Evolutionary conservation across 352 stramenopile genomes (phyloP).

Genomic region (Pythium dissimile): DNA sequence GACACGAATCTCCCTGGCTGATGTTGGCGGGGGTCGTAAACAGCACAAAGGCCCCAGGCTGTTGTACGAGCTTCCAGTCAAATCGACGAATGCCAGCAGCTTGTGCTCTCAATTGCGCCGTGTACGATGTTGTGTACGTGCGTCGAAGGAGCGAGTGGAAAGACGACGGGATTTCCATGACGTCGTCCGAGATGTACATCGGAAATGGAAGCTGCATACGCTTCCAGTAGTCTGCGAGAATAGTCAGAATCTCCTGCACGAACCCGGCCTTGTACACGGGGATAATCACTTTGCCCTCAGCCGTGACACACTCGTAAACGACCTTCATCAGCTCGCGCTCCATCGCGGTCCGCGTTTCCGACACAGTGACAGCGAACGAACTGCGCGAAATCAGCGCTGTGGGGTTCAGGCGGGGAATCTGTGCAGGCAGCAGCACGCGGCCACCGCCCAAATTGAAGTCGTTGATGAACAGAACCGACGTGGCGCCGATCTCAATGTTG

Average conservation of each 20-base stretch:
- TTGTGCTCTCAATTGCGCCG: neutral
- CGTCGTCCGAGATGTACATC: slow-evolving; percentile 65
- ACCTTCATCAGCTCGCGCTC: slow-evolving; percentile 79
- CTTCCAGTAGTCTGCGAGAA: slow-evolving; percentile 73
- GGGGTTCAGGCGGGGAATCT: slow-evolving; percentile 65
- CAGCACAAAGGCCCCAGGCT: slow-evolving; percentile 67
- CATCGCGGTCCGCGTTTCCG: slow-evolving; percentile 76
- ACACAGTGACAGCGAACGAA: slow-evolving; percentile 78
- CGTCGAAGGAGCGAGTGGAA: slow-evolving; percentile 60
- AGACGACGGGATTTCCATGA: slow-evolving; percentile 52
- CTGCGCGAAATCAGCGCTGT: slow-evolving; percentile 63
- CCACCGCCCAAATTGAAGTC: slow-evolving; percentile 79
- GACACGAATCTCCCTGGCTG: slow-evolving; percentile 60
- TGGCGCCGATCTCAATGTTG: slow-evolving; percentile 68
- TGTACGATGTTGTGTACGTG: slow-evolving; percentile 52
- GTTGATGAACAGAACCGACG: slow-evolving; percentile 69
- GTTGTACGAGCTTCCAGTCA: slow-evolving; percentile 65
- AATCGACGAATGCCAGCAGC: slow-evolving; percentile 27
- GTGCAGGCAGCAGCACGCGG: slow-evolving; percentile 58
- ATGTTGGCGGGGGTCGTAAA: slow-evolving; percentile 81
- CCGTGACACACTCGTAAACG: slow-evolving; percentile 69
- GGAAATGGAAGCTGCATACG: slow-evolving; percentile 47
- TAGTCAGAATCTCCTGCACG: slow-evolving; percentile 72
- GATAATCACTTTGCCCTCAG: slow-evolving; percentile 81
- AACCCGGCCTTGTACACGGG: slow-evolving; percentile 76